Evolutionary conservation across 371 early-diverging fungal species (phyloP).

Genomic region (Mortierella sp.): DNA sequence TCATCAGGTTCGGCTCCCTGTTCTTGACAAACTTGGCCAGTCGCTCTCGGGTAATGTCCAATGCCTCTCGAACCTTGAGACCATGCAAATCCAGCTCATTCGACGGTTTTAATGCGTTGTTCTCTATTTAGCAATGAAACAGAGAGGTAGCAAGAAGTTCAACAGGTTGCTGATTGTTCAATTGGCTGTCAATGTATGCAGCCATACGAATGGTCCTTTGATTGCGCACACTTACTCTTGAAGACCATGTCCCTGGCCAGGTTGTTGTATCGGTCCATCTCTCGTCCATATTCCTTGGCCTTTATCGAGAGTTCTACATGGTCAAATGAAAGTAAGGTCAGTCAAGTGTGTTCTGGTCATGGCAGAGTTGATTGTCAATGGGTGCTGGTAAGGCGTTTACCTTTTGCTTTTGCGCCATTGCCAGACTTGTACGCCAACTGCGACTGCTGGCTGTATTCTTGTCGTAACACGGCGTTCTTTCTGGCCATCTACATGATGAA

Average conservation of each 20-base stretch:
- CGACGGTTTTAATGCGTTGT: slow-evolving; percentile 62
- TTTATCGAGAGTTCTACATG: slow-evolving; percentile 63
- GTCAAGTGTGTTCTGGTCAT: neutral
- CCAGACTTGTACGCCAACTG: slow-evolving; percentile 28
- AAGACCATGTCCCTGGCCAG: slow-evolving; percentile 67
- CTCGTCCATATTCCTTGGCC: slow-evolving; percentile 64
- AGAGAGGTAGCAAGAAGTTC: no score
- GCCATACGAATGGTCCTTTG: neutral
- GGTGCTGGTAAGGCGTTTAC: slow-evolving; percentile 3
- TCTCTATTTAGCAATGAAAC: slow-evolving; percentile 41
- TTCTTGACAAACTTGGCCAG: slow-evolving; percentile 62
- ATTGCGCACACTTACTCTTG: slow-evolving; percentile 48
- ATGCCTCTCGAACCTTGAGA: slow-evolving; percentile 70
- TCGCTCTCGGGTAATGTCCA: slow-evolving; percentile 65
- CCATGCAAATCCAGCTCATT: slow-evolving; percentile 75
- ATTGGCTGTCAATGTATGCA: no score
- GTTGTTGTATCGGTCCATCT: slow-evolving; percentile 68
- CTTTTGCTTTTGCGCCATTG: slow-evolving; percentile 44
- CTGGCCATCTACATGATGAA: slow-evolving; percentile 26
- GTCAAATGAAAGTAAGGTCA: neutral
- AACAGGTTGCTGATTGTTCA: no score
- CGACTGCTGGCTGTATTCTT: slow-evolving; percentile 25
- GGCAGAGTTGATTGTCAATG: neutral
- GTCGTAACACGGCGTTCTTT: slow-evolving; percentile 23
- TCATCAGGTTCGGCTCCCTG: slow-evolving; percentile 60